A percentile compares a stretch with the other conserved stretches of the same genome.
phyloP scores from a whole-genome alignment of 2,329 filamentous ascomycete genomes.

The Xenosphaeropsis pyriputrescens region DNA sequence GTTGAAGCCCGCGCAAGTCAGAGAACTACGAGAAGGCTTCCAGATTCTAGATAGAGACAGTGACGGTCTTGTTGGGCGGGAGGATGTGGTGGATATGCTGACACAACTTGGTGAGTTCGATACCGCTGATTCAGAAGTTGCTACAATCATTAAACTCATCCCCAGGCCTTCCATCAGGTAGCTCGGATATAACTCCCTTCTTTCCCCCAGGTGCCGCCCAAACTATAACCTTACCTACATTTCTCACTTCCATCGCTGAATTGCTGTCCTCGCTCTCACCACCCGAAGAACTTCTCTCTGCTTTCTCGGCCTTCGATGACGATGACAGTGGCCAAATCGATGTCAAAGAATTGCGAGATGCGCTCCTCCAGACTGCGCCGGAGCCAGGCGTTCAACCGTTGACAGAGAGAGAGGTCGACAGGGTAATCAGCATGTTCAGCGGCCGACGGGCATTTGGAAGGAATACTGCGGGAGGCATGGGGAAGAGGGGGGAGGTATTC shows the following conservation, averaged over 20 bases:
- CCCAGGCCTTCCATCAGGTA: slow-evolving; percentile 56
- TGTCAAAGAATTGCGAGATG: slow-evolving; percentile 65
- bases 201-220: slow-evolving; percentile 61
- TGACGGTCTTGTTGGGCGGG: slow-evolving; percentile 66
- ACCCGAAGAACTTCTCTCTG: slow-evolving; percentile 67
- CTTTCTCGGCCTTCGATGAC: slow-evolving; percentile 53
- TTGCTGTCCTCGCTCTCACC: slow-evolving; percentile 63
- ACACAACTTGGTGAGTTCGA: slow-evolving; percentile 54
- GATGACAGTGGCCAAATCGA: slow-evolving; percentile 68
- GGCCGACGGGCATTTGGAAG: slow-evolving; percentile 72
- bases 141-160: slow-evolving; percentile 4
- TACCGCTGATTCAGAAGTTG: background rate
- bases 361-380: slow-evolving; percentile 67
- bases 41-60: slow-evolving; percentile 85
- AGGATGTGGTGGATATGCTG: slow-evolving; percentile 80
- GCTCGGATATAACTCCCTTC: slow-evolving; percentile 62
- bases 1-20: slow-evolving; percentile 67
- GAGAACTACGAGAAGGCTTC: slow-evolving; percentile 83
- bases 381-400: slow-evolving; percentile 53
- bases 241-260: slow-evolving; percentile 68
- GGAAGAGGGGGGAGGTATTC: slow-evolving; percentile 76
- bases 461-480: slow-evolving; percentile 27
- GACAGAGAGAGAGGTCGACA: slow-evolving; percentile 64
- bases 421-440: slow-evolving; percentile 75
- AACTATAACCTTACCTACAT: slow-evolving; percentile 71